Evolutionary conservation across 2,329 filamentous ascomycete species (phyloP), one percentile per base, ranked within the genome.

Genomic region (Hypoxylon sp.): DNA sequence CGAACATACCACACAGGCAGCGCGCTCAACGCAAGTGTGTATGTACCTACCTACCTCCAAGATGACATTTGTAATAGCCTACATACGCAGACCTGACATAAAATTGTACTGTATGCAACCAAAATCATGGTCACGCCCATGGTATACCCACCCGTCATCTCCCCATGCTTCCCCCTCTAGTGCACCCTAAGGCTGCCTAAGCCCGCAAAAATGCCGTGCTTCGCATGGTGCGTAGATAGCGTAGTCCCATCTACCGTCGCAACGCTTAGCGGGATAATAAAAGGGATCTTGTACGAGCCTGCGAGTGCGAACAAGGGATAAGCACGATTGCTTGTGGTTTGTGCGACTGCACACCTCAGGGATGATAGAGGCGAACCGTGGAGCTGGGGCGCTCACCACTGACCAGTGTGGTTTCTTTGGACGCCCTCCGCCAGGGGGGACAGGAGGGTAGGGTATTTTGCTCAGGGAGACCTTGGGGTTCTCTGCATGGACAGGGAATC

Each of bases 261-360:
- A 55, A 23, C 42, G 47, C 46, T 27, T 55, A 53, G 52, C 45
- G 49, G 56, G 43, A 57, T 40, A 54, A 54, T 57, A 48, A 44
- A 59, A 44, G 49, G 53, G 49, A 57, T 57, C 53, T 59, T 59
- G 56, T 59, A 31, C 50, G 50, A 59, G 56, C 42, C 51, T 58
- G 55, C 47, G 55, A 55, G 55, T 46, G 35, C n/a, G 52, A 57
- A 36, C 56, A 59, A 59, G 56, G 56, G 53, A 59, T 54, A 51
- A 57, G 53, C 46, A 43, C 49, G 52, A 53, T 57, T 59, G 49
- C 52, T 53, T 51, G 36, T 51, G 56, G 53, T 59, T 59, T 59
- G 56, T 59, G 49, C 46, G 50, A 59, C 54, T 47, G 42, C 38
- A 57, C 49, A 51, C 29, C 53, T 59, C 56, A 59, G 56, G 56